Conservation (phyloP, 1,139 yeast species). For the Lodderomyces oxycetoniae region DNA sequence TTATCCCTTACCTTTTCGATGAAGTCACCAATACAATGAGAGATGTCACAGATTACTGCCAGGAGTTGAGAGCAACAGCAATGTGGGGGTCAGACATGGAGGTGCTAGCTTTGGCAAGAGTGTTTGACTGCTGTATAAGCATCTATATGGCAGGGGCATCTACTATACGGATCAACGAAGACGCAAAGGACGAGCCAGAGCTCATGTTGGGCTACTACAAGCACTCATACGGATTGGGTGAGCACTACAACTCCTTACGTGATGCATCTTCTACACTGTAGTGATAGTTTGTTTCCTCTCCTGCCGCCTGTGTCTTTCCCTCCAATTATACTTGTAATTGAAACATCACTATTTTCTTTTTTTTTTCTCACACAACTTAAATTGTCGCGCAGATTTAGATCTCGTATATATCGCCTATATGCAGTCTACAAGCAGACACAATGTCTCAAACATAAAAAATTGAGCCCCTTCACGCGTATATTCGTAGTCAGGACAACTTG, state of each 20-base stretch:
- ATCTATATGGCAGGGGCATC: conserved; percentile 76
- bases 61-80: conserved; percentile 64
- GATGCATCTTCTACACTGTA: no score
- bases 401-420: no score
- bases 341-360: background rate
- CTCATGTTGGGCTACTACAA: conserved; percentile 75
- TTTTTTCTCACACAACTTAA: no score
- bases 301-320: background rate
- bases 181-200: conserved; percentile 38
- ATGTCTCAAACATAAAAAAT: no score
- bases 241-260: conserved; percentile 84
- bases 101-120: conserved; percentile 69
- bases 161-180: conserved; percentile 54
- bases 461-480: no score
- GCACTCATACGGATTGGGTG: conserved; percentile 86
- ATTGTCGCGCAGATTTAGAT: no score
- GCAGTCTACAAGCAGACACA: no score
- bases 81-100: conserved; percentile 98
- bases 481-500: no score
- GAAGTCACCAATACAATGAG: conserved; percentile 60
- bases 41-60: conserved; percentile 66
- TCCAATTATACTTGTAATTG: background rate
- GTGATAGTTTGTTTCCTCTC: background rate
- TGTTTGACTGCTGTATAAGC: conserved; percentile 65
- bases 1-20: conserved; percentile 77